Evolutionary conservation across 2,329 filamentous ascomycete species (phyloP).

Genomic region (Sphaerulina musiva): DNA sequence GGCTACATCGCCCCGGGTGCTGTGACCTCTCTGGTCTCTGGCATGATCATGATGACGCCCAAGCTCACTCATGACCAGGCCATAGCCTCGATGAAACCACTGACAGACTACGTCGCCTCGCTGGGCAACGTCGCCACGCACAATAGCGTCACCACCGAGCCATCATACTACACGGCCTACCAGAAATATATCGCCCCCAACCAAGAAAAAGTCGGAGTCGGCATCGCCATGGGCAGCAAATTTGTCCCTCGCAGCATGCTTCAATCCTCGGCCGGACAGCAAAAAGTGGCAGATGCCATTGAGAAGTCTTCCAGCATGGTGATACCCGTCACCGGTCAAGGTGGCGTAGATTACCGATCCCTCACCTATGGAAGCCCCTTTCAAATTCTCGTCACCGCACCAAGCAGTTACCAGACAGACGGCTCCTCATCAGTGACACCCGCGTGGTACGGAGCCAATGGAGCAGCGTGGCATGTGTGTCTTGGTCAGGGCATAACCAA

Average conservation of each 20-base stretch:
- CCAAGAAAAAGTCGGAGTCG: conserved; percentile 19
- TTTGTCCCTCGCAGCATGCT: conserved; percentile 16
- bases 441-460: conserved; percentile 14
- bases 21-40: neutral
- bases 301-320: neutral
- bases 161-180: neutral
- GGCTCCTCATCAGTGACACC: conserved; percentile 17
- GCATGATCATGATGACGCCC: conserved; percentile 5
- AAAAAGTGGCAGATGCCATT: conserved; percentile 9
- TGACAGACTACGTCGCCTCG: conserved; percentile 7
- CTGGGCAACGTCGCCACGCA: neutral
- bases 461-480: conserved; percentile 10
- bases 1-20: conserved; percentile 10
- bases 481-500: neutral
- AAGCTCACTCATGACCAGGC: conserved; percentile 11
- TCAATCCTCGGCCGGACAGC: conserved; percentile 4
- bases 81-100: neutral
- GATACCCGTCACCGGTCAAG: neutral
- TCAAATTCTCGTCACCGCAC: conserved; percentile 16
- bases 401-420: conserved; percentile 15
- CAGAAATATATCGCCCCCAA: conserved; percentile 18
- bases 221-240: conserved; percentile 14
- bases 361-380: neutral
- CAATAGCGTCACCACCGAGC: conserved; percentile 2
- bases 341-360: neutral